Evolutionary conservation across 2,329 filamentous ascomycete genomes (phyloP).

Genomic region (Alternaria novae-zelandiae): DNA sequence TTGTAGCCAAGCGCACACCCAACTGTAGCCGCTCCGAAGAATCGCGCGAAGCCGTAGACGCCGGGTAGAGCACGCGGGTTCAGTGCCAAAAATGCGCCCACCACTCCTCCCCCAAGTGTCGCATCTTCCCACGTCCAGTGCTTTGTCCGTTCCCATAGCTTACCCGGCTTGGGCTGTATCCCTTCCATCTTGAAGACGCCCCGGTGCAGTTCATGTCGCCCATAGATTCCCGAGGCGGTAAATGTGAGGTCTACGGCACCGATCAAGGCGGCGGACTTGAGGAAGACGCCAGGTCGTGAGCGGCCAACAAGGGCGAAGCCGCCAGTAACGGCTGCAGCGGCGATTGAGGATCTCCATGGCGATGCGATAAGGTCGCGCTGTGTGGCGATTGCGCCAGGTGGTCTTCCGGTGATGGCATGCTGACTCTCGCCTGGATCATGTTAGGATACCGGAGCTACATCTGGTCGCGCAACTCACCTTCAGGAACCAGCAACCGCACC

Average conservation of each 20-base stretch:
- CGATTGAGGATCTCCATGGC: slow-evolving; percentile 10
- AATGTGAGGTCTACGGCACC: slow-evolving; percentile 14
- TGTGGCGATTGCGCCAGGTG: slow-evolving; percentile 8
- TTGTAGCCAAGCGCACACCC: slow-evolving; percentile 21
- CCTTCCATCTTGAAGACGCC: slow-evolving; percentile 25
- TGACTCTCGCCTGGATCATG: slow-evolving; percentile 26
- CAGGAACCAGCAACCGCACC: slow-evolving; percentile 33
- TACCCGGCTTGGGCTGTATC: slow-evolving; percentile 21
- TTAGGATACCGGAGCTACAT: slow-evolving; percentile 6
- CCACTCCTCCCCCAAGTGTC: slow-evolving; percentile 18
- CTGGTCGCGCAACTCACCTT: slow-evolving; percentile 12
- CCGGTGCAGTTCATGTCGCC: slow-evolving; percentile 23
- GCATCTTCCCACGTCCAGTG: slow-evolving; percentile 23
- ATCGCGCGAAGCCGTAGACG: slow-evolving; percentile 20
- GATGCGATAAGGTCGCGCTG: slow-evolving; percentile 10
- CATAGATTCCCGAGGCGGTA: slow-evolving; percentile 14
- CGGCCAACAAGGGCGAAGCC: slow-evolving; percentile 19
- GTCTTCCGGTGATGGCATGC: slow-evolving; percentile 15
- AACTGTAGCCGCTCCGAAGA: slow-evolving; percentile 22
- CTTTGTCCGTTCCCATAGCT: slow-evolving; percentile 30
- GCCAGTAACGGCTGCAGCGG: slow-evolving; percentile 16
- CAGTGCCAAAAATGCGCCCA: slow-evolving; percentile 19
- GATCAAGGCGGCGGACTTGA: slow-evolving; percentile 18
- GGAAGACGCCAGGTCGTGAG: slow-evolving; percentile 25
- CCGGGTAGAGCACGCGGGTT: slow-evolving; percentile 25